Percentiles rank a stretch among this genome's conserved stretches.
Evolutionary conservation across 768 basidiomycete genomes (phyloP).

Genomic region (Panaeolus papilionaceus): DNA sequence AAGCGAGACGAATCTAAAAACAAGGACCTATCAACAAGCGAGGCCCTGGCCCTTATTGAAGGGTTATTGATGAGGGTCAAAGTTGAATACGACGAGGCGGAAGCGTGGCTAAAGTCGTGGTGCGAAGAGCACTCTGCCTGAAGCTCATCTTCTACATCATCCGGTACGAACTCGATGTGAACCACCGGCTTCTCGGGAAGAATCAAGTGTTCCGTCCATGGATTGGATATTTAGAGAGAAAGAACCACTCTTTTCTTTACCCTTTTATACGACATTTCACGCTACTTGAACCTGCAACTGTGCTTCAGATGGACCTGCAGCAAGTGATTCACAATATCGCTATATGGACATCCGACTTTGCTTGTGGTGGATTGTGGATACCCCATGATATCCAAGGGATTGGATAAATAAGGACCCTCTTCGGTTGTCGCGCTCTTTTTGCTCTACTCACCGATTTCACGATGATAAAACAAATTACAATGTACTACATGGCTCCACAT

Average conservation of each 20-base stretch:
- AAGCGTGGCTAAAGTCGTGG: conserved; percentile 65
- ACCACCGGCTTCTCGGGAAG: not conserved
- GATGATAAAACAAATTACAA: conserved; percentile 14
- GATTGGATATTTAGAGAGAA: conserved; percentile 14
- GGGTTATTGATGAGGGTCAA: conserved; percentile 64
- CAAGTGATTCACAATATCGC: not conserved
- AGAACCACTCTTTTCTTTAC: conserved; percentile 2
- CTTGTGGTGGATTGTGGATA: conserved; percentile 10
- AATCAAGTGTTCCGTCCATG: conserved; percentile 2
- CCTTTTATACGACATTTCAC: not conserved
- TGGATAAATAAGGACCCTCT: conserved; percentile 6
- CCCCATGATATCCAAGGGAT: conserved; percentile 1
- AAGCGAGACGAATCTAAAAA: conserved; percentile 61
- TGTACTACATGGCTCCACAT: conserved; percentile 12
- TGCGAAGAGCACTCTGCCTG: conserved; percentile 33
- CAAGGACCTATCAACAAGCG: conserved; percentile 47
- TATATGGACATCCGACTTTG: conserved; percentile 1
- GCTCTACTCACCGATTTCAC: conserved; percentile 7
- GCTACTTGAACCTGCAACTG: not conserved
- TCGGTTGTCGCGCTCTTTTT: conserved; percentile 13
- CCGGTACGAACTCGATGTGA: not conserved
- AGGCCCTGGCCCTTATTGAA: conserved; percentile 64
- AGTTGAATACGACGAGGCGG: conserved; percentile 72
- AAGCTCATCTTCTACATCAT: not conserved
- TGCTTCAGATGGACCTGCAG: not conserved